Conservation (phyloP, 73 alveolate species). For the Blepharisma stoltei region DNA sequence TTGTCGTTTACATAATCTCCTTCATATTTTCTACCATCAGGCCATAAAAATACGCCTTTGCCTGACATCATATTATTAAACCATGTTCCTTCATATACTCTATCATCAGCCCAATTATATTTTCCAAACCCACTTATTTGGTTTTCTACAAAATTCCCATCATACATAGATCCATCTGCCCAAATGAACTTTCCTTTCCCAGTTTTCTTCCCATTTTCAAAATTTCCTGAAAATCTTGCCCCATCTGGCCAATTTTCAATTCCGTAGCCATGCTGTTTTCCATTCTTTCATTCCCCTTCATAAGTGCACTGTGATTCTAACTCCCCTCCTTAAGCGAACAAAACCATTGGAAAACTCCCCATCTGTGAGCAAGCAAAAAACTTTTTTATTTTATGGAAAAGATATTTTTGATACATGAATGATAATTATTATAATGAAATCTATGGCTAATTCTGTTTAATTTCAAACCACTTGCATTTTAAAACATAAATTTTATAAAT, state of each 20-base stretch:
- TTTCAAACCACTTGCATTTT: no score
- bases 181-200: conserved; percentile 60
- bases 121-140: conserved; percentile 67
- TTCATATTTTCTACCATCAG: conserved; percentile 52
- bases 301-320: conserved; percentile 55
- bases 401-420: no score
- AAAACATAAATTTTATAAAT: no score
- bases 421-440: no score
- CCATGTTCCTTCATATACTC: conserved; percentile 57
- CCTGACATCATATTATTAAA: conserved; percentile 59
- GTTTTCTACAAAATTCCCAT: conserved; percentile 58
- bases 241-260: conserved; percentile 72
- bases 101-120: conserved; percentile 57
- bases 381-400: no score
- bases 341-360: conserved; percentile 44
- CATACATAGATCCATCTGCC: conserved; percentile 58
- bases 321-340: no score
- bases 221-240: conserved; percentile 59
- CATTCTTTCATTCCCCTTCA: conserved; percentile 75
- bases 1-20: conserved; percentile 49
- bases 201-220: conserved; percentile 49
- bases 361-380: conserved; percentile 45
- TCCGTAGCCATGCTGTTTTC: conserved; percentile 75
- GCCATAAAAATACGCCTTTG: conserved; percentile 42
- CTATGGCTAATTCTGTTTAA: no score